These are phyloP conservation scores for Filobasidium uniguttulatum DNA, from an alignment of 1,284 basidiomycete genomes.

Conservation along the genomic window DNA sequence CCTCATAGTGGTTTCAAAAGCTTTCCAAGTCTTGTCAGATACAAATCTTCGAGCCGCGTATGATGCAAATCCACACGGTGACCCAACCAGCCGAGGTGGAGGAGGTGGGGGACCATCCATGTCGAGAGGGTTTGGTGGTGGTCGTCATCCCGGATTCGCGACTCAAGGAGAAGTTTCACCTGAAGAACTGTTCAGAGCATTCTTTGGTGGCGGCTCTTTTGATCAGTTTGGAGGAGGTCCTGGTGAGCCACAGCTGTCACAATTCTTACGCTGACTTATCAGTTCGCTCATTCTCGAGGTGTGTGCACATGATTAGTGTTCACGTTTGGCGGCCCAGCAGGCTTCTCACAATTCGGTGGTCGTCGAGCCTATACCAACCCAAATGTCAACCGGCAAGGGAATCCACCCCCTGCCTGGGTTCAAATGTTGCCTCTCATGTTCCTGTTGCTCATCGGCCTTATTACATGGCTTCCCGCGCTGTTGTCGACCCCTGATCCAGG, in stretches of 20 bases:
- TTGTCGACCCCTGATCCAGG: slow-evolving; percentile 67
- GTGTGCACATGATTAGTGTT: too few species aligned
- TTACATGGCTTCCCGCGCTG: slow-evolving; percentile 63
- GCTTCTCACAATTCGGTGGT: slow-evolving; percentile 47
- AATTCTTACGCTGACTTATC: not conserved
- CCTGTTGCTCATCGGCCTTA: slow-evolving; percentile 67
- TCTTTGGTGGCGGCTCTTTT: slow-evolving; percentile 67
- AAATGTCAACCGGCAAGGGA: slow-evolving; percentile 35
- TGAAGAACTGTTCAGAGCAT: slow-evolving; percentile 97
- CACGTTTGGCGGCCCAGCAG: slow-evolving; percentile 48
- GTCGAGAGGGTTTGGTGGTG: slow-evolving; percentile 26
- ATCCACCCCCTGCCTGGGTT: slow-evolving; percentile 55
- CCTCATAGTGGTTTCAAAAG: slow-evolving; percentile 82
- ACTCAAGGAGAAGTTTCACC: slow-evolving; percentile 76
- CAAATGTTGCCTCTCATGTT: slow-evolving; percentile 79
- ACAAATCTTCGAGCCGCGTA: slow-evolving; percentile 79
- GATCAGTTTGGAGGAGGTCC: slow-evolving; percentile 29
- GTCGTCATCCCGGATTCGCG: slow-evolving; percentile 38
- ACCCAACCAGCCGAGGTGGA: slow-evolving; percentile 80
- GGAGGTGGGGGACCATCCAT: slow-evolving; percentile 39
- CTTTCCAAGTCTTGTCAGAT: slow-evolving; percentile 89
- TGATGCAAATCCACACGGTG: slow-evolving; percentile 67
- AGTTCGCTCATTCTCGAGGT: not conserved
- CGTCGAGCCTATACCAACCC: slow-evolving; percentile 24
- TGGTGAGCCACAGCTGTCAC: slow-evolving; percentile 20